A percentile compares a stretch with the other conserved stretches of the same genome.
Conservation (phyloP, 805 yeast species). For the Yarrowia phangngaensis region DNA sequence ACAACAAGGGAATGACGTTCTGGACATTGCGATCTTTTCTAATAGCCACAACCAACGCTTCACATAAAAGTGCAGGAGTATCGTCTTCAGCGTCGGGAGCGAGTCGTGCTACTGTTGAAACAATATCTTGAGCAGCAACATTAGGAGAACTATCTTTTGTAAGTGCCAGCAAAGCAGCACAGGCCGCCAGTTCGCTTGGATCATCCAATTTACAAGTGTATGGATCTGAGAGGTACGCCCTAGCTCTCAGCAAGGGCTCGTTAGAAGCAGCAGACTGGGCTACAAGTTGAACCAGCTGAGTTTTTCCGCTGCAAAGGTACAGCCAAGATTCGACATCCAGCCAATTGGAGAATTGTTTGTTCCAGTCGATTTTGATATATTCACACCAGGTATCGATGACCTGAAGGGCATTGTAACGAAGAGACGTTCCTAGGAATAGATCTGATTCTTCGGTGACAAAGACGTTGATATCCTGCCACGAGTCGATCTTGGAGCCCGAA, state of each 20-base stretch:
- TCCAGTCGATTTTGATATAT: constrained; percentile 29
- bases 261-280: constrained; percentile 4
- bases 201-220: constrained; percentile 4
- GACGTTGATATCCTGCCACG: constrained; percentile 62
- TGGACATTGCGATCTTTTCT: constrained; percentile 41
- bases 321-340: constrained; percentile 15
- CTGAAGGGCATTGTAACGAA: constrained; percentile 61
- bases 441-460: constrained; percentile 76
- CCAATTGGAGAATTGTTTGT: constrained; percentile 1
- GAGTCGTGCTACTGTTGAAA: constrained; percentile 46
- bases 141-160: constrained; percentile 9
- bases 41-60: constrained; percentile 59
- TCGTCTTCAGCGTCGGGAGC: constrained; percentile 71
- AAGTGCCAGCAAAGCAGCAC: constrained; percentile 28
- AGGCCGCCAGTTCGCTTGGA: constrained; percentile 13
- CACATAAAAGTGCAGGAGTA: constrained; percentile 67
- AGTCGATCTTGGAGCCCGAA: constrained; percentile 33
- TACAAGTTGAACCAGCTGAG: neutral
- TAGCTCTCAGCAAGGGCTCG: constrained; percentile 9
- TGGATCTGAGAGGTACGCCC: constrained; percentile 15
- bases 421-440: constrained; percentile 50
- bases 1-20: constrained; percentile 51
- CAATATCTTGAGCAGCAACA: constrained; percentile 29
- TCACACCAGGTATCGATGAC: constrained; percentile 50
- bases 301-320: constrained; percentile 2